Percentiles rank a stretch among this genome's conserved stretches.
phyloP scores from a whole-genome alignment of 2,329 filamentous ascomycete species.

The Septoria petroselini region DNA sequence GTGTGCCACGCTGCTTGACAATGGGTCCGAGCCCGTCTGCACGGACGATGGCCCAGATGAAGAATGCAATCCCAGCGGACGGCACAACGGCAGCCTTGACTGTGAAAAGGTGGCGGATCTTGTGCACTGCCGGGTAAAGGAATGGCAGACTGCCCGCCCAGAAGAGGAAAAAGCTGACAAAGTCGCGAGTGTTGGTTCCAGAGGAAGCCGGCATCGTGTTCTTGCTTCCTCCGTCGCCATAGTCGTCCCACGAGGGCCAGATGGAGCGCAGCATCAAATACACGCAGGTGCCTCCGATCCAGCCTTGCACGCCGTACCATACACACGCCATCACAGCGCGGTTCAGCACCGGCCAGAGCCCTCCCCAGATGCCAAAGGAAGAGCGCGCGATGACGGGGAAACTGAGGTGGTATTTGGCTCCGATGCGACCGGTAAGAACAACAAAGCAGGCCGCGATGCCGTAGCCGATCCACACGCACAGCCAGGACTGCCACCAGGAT shows the following conservation, averaged over 20 bases:
- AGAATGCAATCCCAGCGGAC: slow-evolving; percentile 75
- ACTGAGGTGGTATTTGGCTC: slow-evolving; percentile 16
- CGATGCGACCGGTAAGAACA: slow-evolving; percentile 12
- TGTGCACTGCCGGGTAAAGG: slow-evolving; percentile 85
- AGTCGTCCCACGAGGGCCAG: slow-evolving; percentile 59
- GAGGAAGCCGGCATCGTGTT: slow-evolving; percentile 64
- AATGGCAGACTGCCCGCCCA: slow-evolving; percentile 78
- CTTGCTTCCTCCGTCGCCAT: slow-evolving; percentile 46
- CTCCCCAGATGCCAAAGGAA: slow-evolving; percentile 15
- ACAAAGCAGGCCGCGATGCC: slow-evolving; percentile 13
- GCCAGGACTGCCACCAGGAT: slow-evolving; percentile 37
- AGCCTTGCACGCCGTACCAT: slow-evolving; percentile 14
- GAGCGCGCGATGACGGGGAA: slow-evolving; percentile 17
- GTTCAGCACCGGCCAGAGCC: slow-evolving; percentile 12
- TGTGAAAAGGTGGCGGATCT: slow-evolving; percentile 88
- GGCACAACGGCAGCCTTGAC: slow-evolving; percentile 85
- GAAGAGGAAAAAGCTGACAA: slow-evolving; percentile 81
- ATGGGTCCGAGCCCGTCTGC: slow-evolving; percentile 83
- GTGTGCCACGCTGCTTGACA: slow-evolving; percentile 62
- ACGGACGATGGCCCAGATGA: slow-evolving; percentile 80
- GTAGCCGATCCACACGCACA: slow-evolving; percentile 15
- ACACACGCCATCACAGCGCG: slow-evolving; percentile 15
- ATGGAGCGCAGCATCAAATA: slow-evolving; percentile 51
- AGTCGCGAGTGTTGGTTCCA: slow-evolving; percentile 71
- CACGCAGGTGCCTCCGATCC: slow-evolving; percentile 13